Evolutionary conservation across 2,329 filamentous ascomycete species (phyloP).

Genomic region (Penicillium decumbens): DNA sequence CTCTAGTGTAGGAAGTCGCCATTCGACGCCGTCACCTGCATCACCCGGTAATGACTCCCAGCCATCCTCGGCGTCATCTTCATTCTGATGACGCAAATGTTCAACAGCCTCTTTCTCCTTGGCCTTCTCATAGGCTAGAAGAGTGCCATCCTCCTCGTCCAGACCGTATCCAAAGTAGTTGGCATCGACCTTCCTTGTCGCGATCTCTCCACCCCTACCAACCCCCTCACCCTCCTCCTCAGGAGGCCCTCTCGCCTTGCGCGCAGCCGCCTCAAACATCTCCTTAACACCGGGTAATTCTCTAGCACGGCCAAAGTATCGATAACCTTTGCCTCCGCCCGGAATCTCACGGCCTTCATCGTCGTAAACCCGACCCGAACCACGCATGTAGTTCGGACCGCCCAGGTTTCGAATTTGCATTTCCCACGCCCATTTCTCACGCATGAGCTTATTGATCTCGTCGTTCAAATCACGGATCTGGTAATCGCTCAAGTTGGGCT

Average conservation of each 20-base stretch:
- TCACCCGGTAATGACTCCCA: slow-evolving; percentile 90
- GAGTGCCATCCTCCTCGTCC: slow-evolving; percentile 79
- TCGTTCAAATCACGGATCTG: slow-evolving; percentile 98
- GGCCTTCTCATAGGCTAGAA: slow-evolving; percentile 73
- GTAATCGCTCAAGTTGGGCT: slow-evolving; percentile 84
- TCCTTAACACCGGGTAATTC: slow-evolving; percentile 95
- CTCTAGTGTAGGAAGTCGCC: slow-evolving; percentile 78
- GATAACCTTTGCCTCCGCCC: slow-evolving; percentile 78
- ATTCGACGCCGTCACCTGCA: slow-evolving; percentile 71
- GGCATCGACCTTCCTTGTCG: slow-evolving; percentile 72
- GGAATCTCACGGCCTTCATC: slow-evolving; percentile 67
- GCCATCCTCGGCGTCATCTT: slow-evolving; percentile 57
- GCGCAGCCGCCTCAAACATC: slow-evolving; percentile 75
- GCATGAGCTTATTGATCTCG: slow-evolving; percentile 98
- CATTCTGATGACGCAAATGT: slow-evolving; percentile 57
- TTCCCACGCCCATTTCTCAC: slow-evolving; percentile 99
- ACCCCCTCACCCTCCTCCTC: slow-evolving; percentile 64
- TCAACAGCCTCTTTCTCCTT: slow-evolving; percentile 80
- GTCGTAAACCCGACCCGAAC: slow-evolving; percentile 65
- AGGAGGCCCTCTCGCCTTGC: slow-evolving; percentile 58
- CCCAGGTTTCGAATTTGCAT: slow-evolving; percentile 90
- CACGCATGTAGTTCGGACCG: slow-evolving; percentile 94
- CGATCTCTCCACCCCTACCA: slow-evolving; percentile 39
- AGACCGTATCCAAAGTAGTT: slow-evolving; percentile 94
- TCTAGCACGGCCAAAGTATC: slow-evolving; percentile 84